These are phyloP conservation scores for Cryptococcus deneoformans DNA, from an alignment of 1,284 basidiomycete genomes.

Conservation along the genomic window DNA sequence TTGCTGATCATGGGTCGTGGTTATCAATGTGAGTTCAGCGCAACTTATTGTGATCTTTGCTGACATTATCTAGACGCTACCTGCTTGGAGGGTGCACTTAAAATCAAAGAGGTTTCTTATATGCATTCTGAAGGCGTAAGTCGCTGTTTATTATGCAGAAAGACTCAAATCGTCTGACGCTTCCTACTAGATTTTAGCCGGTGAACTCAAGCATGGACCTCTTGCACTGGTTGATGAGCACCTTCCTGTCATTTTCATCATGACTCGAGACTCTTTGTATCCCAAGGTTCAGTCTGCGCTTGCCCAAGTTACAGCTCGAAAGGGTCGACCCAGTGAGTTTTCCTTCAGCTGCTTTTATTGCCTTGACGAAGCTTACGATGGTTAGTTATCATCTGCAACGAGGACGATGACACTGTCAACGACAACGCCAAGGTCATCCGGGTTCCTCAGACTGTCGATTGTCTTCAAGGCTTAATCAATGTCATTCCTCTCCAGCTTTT, in stretches of 20 bases:
- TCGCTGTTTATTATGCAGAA: conserved; percentile 4
- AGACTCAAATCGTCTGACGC: neutral
- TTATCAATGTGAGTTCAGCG: conserved; percentile 70
- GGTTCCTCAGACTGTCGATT: conserved; percentile 92
- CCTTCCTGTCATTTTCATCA: conserved; percentile 98
- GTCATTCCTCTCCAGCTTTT: conserved; percentile 95
- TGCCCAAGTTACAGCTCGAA: conserved; percentile 94
- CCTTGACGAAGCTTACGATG: neutral
- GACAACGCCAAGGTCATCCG: conserved; percentile 79
- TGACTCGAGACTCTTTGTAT: conserved; percentile 98
- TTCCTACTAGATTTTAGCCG: conserved; percentile 70
- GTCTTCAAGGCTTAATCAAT: conserved; percentile 92
- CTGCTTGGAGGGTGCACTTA: conserved; percentile 95
- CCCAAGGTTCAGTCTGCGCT: conserved; percentile 97
- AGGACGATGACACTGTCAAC: conserved; percentile 76
- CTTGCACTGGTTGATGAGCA: conserved; percentile 97
- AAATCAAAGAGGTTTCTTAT: conserved; percentile 98
- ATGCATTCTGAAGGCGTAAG: conserved; percentile 79
- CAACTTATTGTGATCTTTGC: neutral
- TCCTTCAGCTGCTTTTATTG: neutral
- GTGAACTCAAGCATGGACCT: conserved; percentile 98
- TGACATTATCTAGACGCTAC: conserved; percentile 65
- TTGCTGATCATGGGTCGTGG: conserved; percentile 97
- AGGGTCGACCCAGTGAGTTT: conserved; percentile 71
- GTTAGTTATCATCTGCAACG: conserved; percentile 85